Evolutionary conservation across 2,329 filamentous ascomycete genomes (phyloP).

Genomic region (Helotiales sp.): DNA sequence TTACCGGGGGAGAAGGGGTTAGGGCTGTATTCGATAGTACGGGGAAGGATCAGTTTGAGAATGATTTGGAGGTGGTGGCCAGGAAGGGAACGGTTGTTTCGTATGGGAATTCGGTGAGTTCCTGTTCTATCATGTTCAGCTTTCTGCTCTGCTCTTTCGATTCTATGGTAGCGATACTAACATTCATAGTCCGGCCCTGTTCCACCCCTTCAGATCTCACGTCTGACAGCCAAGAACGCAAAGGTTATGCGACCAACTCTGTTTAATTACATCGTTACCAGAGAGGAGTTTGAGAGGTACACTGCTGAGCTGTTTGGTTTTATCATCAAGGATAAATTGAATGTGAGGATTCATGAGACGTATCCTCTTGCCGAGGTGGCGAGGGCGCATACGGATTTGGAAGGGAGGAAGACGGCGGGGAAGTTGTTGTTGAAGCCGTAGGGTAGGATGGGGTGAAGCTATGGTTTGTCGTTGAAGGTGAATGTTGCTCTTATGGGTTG

Average conservation of each 20-base stretch:
- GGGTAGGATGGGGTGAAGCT: not conserved
- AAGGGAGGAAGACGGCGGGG: constrained; percentile 79
- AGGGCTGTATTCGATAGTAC: constrained; percentile 84
- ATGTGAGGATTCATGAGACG: constrained; percentile 71
- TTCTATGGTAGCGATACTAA: not conserved
- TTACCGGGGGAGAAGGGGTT: constrained; percentile 72
- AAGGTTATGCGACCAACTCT: constrained; percentile 75
- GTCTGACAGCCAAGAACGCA: constrained; percentile 71
- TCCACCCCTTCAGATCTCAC: constrained; percentile 58
- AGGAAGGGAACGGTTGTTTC: constrained; percentile 75
- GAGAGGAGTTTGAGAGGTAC: constrained; percentile 72
- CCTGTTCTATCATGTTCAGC: no score
- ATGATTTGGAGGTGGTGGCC: constrained; percentile 70
- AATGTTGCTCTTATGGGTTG: no score
- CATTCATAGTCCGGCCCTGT: constrained; percentile 62
- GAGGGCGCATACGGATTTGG: constrained; percentile 74
- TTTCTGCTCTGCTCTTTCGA: not conserved
- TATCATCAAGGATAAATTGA: constrained; percentile 67
- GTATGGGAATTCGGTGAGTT: constrained; percentile 75
- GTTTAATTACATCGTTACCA: constrained; percentile 67
- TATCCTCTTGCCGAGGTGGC: constrained; percentile 75
- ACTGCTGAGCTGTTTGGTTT: constrained; percentile 71
- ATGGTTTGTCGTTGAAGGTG: no score
- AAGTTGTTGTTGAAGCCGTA: constrained; percentile 75
- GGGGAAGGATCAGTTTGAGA: constrained; percentile 81